Percentiles rank a stretch among this genome's conserved stretches.
Conservation (phyloP, 306 rosid genomes). For the Cercis canadensis region DNA sequence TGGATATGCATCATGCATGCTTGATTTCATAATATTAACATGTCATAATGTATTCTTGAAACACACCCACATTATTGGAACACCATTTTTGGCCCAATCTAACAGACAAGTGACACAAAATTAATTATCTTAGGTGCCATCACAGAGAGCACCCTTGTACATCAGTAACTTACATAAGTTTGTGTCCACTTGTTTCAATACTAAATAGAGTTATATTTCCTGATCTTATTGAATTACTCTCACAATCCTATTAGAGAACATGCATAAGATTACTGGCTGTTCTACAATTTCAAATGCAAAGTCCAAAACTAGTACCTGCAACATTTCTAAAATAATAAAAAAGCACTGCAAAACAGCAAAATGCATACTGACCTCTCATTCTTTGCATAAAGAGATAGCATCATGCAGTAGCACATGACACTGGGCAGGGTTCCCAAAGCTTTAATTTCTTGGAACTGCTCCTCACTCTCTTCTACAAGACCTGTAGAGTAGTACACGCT, state of each 20-base stretch:
- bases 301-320: conserved; percentile 15
- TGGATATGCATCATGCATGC: conserved; percentile 4
- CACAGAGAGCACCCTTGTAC: background rate
- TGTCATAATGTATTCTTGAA: background rate
- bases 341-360: conserved; percentile 1
- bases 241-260: conserved; percentile 15
- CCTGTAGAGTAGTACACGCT: conserved; percentile 85
- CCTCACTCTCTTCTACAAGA: conserved; percentile 87
- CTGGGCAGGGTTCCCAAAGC: conserved; percentile 79
- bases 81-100: conserved; percentile 12
- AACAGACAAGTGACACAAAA: background rate
- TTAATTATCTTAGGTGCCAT: background rate
- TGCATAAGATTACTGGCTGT: background rate
- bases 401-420: conserved; percentile 95
- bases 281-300: background rate
- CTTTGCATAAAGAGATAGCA: conserved; percentile 90
- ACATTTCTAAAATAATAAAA: conserved; percentile 27
- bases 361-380: conserved; percentile 67
- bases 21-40: conserved; percentile 9
- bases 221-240: conserved; percentile 23
- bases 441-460: conserved; percentile 90
- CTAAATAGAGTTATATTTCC: conserved; percentile 19
- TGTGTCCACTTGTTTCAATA: background rate
- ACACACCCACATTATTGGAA: conserved; percentile 11
- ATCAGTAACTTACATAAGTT: background rate